phyloP scores from a whole-genome alignment of 1,284 basidiomycete genomes.

The Moniliella sp. region DNA sequence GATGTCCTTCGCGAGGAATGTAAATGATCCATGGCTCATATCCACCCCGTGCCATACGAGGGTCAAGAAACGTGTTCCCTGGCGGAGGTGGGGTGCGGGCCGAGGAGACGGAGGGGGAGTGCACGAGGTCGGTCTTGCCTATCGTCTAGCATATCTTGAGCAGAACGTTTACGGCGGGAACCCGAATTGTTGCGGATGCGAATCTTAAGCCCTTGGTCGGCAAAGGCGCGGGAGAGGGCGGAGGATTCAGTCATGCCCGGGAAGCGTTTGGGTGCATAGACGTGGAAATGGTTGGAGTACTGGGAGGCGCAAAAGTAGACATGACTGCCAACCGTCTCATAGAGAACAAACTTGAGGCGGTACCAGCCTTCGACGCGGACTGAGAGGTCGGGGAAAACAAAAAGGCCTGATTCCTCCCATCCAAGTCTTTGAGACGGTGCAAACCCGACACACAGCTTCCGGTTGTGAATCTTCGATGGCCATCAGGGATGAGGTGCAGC shows the following conservation, averaged over 20 bases:
- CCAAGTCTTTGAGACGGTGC: slow-evolving; percentile 83
- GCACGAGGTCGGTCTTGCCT: no score
- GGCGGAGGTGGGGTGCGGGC: no score
- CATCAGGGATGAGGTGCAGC: slow-evolving; percentile 65
- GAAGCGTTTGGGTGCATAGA: slow-evolving; percentile 25
- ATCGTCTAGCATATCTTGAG: no score
- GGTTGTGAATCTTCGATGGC: slow-evolving; percentile 67
- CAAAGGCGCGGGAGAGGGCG: slow-evolving; percentile 17
- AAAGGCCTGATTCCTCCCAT: slow-evolving; percentile 48
- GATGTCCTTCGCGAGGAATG: no score
- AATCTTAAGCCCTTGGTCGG: slow-evolving; percentile 25
- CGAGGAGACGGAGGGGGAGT: no score
- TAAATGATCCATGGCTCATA: no score
- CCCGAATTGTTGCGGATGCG: slow-evolving; percentile 27
- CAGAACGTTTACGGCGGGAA: no score
- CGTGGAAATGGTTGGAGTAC: slow-evolving; percentile 22
- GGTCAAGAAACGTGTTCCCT: no score
- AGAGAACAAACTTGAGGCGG: slow-evolving; percentile 56
- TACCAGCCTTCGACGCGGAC: slow-evolving; percentile 61
- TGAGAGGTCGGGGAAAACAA: slow-evolving; percentile 35
- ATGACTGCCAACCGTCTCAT: slow-evolving; percentile 76
- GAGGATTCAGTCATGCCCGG: slow-evolving; percentile 28
- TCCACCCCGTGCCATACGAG: no score
- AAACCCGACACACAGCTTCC: slow-evolving; percentile 72
- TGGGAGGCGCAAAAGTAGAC: slow-evolving; percentile 27